Percentiles rank a stretch among this genome's conserved stretches.
These are phyloP conservation scores for Aquilaria yunnanensis DNA, from an alignment of 345 rosid genomes.

Conservation along the genomic window DNA sequence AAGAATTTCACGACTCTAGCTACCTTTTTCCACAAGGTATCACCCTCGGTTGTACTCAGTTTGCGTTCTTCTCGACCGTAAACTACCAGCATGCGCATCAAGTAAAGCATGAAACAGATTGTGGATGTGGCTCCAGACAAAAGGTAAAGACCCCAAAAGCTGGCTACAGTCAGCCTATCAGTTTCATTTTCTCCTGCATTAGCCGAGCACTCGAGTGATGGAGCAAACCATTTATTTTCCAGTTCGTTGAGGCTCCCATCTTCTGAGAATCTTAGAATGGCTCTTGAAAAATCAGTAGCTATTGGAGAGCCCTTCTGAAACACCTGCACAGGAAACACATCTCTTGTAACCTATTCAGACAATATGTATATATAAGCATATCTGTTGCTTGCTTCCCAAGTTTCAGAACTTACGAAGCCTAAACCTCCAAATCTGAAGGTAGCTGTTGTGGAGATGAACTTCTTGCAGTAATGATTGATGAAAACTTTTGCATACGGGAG, in stretches of 20 bases:
- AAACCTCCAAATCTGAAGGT: conserved; percentile 48
- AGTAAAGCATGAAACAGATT: conserved; percentile 26
- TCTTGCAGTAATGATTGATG: conserved; percentile 30
- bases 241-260: conserved; percentile 21
- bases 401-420: conserved; percentile 40
- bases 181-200: conserved; percentile 9
- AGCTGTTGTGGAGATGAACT: conserved; percentile 17
- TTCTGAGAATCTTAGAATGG: conserved; percentile 35
- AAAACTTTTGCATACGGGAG: conserved; percentile 44
- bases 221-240: conserved; percentile 30
- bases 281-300: conserved; percentile 36
- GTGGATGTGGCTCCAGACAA: conserved; percentile 31
- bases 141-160: conserved; percentile 44
- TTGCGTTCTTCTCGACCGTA: background rate
- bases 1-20: conserved; percentile 6
- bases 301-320: conserved; percentile 47
- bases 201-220: conserved; percentile 14
- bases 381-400: no score
- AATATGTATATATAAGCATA: no score
- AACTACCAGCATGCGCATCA: conserved; percentile 7
- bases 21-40: conserved; percentile 15
- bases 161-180: conserved; percentile 25
- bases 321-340: conserved; percentile 20
- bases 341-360: background rate
- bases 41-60: background rate